phyloP scores from a whole-genome alignment of 2,329 filamentous ascomycete species.

The Cordyceps farinosa region DNA sequence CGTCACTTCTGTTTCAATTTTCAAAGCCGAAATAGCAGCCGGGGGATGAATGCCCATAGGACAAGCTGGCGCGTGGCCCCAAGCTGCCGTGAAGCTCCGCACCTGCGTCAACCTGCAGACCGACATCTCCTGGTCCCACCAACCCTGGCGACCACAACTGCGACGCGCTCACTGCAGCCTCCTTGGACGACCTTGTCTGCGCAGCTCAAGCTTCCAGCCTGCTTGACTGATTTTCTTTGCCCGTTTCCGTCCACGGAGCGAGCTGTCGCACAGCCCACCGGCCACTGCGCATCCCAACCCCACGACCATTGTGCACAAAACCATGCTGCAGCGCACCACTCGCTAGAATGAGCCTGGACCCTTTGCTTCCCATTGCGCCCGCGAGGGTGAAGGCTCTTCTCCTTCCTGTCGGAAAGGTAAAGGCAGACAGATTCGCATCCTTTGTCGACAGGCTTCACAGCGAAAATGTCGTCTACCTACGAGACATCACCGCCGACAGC shows the following conservation, averaged over 20 bases:
- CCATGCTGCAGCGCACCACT: conserved; percentile 33
- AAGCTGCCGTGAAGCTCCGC: conserved; percentile 6
- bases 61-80: not conserved
- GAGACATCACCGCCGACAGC: conserved; percentile 81
- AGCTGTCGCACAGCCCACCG: not conserved
- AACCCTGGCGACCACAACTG: conserved; percentile 12
- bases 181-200: not conserved
- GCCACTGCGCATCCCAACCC: not conserved
- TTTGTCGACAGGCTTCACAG: conserved; percentile 75
- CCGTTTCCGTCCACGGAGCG: not conserved
- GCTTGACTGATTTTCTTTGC: not conserved
- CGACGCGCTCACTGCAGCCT: conserved; percentile 3
- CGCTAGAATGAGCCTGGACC: conserved; percentile 79
- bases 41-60: too few species aligned
- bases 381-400: conserved; percentile 86
- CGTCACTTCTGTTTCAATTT: not conserved
- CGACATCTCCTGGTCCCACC: conserved; percentile 14
- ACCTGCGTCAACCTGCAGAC: not conserved
- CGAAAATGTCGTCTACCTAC: conserved; percentile 77
- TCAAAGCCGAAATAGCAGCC: too few species aligned
- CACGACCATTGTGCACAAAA: not conserved
- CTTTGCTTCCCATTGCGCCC: conserved; percentile 84
- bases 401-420: conserved; percentile 83
- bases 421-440: conserved; percentile 70
- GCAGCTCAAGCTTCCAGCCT: not conserved